Evolutionary conservation across 768 basidiomycete species (phyloP).

Genomic region (Termitomyces heimii): DNA sequence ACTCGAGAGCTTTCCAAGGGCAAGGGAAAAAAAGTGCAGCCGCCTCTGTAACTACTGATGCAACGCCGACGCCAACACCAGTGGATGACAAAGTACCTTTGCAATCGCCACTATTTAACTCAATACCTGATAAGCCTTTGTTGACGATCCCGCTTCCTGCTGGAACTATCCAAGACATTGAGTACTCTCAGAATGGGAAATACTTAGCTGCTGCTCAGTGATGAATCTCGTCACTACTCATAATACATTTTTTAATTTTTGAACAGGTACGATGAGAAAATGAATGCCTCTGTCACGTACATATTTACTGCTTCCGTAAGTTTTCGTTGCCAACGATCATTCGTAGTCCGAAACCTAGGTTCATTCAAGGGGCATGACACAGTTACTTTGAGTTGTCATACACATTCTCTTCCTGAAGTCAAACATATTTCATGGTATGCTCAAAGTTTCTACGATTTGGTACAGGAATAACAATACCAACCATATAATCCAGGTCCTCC

Average conservation of each 20-base stretch:
- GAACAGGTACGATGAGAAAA: constrained; percentile 3
- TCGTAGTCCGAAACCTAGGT: neutral
- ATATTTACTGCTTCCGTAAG: constrained; percentile 1
- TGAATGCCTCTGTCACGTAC: neutral
- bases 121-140: neutral
- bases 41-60: neutral
- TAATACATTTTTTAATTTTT: neutral
- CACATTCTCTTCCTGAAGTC: neutral
- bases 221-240: neutral
- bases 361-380: neutral
- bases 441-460: neutral
- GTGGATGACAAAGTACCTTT: neutral
- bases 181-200: constrained; percentile 11
- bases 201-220: constrained; percentile 9
- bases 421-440: constrained; percentile 10
- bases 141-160: neutral
- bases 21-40: neutral
- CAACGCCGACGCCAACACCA: neutral
- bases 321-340: neutral
- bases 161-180: constrained; percentile 10
- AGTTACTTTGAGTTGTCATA: neutral
- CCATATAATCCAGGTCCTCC: constrained; percentile 2
- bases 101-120: neutral
- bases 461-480: neutral
- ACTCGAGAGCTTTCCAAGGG: neutral